Percentiles rank a stretch among this genome's conserved stretches.
These are phyloP conservation scores for Sarocladium strictum DNA, from an alignment of 2,329 filamentous ascomycete species.

Conservation along the genomic window DNA sequence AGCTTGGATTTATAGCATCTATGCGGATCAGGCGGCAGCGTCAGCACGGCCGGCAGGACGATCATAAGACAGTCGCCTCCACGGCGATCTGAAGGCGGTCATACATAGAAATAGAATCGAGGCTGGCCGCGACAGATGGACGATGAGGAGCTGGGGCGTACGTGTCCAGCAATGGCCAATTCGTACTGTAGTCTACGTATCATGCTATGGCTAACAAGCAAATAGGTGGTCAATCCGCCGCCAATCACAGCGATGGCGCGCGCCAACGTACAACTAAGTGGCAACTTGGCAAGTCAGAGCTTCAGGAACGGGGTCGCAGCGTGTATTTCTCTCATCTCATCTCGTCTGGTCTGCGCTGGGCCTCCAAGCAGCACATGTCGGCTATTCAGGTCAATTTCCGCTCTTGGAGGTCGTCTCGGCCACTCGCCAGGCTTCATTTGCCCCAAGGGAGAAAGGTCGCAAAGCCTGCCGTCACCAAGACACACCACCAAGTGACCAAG, in stretches of 20 bases:
- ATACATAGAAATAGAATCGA: too few species aligned
- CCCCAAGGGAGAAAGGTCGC: background rate
- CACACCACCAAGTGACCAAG: constrained; percentile 6
- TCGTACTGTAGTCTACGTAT: too few species aligned
- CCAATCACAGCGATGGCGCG: background rate
- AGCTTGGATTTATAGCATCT: background rate
- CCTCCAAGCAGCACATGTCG: background rate
- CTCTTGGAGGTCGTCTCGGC: constrained; percentile 6
- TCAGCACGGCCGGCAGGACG: background rate
- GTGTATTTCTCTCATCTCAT: constrained; percentile 1
- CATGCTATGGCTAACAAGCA: background rate
- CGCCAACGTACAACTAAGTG: constrained; percentile 3
- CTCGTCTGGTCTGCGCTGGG: background rate
- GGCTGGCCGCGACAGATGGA: background rate
- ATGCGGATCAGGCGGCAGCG: background rate
- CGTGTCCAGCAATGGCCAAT: background rate
- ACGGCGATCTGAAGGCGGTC: background rate
- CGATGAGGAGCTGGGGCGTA: background rate
- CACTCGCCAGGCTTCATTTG: background rate
- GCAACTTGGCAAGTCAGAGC: background rate
- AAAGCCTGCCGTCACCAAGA: constrained; percentile 4
- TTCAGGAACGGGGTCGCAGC: background rate
- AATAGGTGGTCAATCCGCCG: background rate
- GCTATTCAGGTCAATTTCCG: constrained; percentile 9
- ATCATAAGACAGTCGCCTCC: background rate